Evolutionary conservation across 768 basidiomycete genomes (phyloP), one percentile per base, ranked within the genome.

Genomic region (Collybiopsis confluens): DNA sequence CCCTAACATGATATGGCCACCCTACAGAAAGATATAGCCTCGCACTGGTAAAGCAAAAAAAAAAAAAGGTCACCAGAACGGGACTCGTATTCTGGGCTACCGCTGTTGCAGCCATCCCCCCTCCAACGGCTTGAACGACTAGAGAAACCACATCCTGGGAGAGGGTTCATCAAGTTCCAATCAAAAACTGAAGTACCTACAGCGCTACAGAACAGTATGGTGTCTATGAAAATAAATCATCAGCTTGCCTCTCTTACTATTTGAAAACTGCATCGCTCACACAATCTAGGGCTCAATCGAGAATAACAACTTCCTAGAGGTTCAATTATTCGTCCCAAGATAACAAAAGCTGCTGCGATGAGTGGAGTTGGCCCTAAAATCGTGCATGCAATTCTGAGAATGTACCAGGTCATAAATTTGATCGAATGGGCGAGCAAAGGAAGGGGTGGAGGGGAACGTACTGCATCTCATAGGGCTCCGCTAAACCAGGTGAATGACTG

Each of bases 281-380:
- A 75, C 55, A 62, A 61, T 46, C 53, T 62, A 3, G 74, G 68
- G 33, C 56, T 59, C 8, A 77, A 49, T 2, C 75, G 61, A 37
- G 70, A 71, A 62, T 75, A 73, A 44, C 68, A 59, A 3, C 60
- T 42, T 1, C 73, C 74, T 27, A 76, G 59, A 7, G 54, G 56
- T 15, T 56, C 59, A 45, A 76, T 73, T 56, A 76, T 62, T 35
- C 62, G 61, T 6, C 76, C 75, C 2, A 81, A 64, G 16, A 77
- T 68, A 47, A 78, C 68, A 58, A 80, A 81, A 56, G 73, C 74
- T 37, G 76, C 76, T 4, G 78, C 77, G 13, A 74, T 61, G 44
- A 76, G 64, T 42, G 76, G 75, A 0, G 75, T 74, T 10, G 79
- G 79, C 3, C 71, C 71, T 43, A 80, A 65, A 58, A 81, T 78